Evolutionary conservation across 306 rosid species (phyloP).

Genomic region (Sechiopsis laciniata): DNA sequence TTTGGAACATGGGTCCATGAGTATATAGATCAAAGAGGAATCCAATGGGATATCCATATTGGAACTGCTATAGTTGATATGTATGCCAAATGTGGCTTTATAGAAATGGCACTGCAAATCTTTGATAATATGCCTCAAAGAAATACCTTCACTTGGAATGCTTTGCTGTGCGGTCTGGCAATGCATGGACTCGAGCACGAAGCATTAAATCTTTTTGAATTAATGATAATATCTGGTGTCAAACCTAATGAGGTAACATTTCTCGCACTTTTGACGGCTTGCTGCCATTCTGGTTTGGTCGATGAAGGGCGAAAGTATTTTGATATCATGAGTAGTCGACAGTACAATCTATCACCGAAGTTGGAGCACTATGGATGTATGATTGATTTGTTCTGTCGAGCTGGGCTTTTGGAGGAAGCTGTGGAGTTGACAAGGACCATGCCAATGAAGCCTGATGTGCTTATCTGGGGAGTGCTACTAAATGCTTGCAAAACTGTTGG

Average conservation of each 20-base stretch:
- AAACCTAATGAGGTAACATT: slow-evolving; percentile 71
- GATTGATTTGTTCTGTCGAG: slow-evolving; percentile 70
- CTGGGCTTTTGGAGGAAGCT: slow-evolving; percentile 65
- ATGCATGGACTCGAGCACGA: slow-evolving; percentile 54
- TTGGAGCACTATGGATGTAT: slow-evolving; percentile 79
- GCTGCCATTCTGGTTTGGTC: slow-evolving; percentile 71
- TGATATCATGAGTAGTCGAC: slow-evolving; percentile 41
- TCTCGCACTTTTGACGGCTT: slow-evolving; percentile 68
- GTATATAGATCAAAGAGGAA: slow-evolving; percentile 43
- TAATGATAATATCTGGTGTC: slow-evolving; percentile 43
- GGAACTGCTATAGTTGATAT: slow-evolving; percentile 74
- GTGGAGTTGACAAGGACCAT: slow-evolving; percentile 51
- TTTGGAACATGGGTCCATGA: slow-evolving; percentile 73
- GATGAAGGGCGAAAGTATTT: slow-evolving; percentile 52
- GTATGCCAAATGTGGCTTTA: slow-evolving; percentile 71
- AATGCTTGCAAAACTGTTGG: slow-evolving; percentile 48
- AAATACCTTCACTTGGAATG: slow-evolving; percentile 73
- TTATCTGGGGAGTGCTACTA: slow-evolving; percentile 65
- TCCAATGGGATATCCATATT: slow-evolving; percentile 58
- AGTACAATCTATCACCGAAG: slow-evolving; percentile 41
- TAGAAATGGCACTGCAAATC: slow-evolving; percentile 44
- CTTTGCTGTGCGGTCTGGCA: slow-evolving; percentile 61
- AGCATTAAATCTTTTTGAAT: slow-evolving; percentile 48
- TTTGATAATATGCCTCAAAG: slow-evolving; percentile 46
- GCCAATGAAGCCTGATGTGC: slow-evolving; percentile 78